Evolutionary conservation across 2,329 filamentous ascomycete genomes (phyloP).

Genomic region (Alternaria angustiovoidea): DNA sequence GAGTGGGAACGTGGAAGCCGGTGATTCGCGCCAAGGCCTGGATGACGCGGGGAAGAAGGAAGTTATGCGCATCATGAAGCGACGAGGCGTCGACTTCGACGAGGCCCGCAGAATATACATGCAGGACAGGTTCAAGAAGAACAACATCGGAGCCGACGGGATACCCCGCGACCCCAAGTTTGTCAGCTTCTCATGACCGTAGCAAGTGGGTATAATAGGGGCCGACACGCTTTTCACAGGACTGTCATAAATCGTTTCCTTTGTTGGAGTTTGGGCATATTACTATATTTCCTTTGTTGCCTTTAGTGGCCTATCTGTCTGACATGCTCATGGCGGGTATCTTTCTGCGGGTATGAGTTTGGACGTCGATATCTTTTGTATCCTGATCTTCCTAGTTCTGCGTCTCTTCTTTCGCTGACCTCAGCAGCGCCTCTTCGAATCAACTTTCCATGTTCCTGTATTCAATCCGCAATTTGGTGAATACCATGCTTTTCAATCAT

Average conservation of each 20-base stretch:
- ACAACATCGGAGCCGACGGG: conserved; percentile 89
- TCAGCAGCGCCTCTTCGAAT: conserved; percentile 6
- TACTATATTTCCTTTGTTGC: conserved; percentile 19
- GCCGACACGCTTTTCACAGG: not conserved
- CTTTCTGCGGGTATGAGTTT: conserved; percentile 7
- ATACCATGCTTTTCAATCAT: not conserved
- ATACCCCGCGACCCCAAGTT: conserved; percentile 92
- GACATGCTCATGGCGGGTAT: conserved; percentile 5
- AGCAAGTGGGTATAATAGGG: not conserved
- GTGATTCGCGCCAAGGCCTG: conserved; percentile 80
- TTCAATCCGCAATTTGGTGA: not conserved
- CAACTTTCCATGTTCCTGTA: not conserved
- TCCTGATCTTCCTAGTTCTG: conserved; percentile 4
- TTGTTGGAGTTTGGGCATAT: conserved; percentile 11
- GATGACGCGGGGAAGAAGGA: conserved; percentile 82
- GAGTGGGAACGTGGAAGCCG: conserved; percentile 76
- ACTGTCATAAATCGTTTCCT: conserved; percentile 12
- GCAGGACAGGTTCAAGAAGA: conserved; percentile 83
- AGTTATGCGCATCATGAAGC: conserved; percentile 91
- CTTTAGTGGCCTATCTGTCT: conserved; percentile 8
- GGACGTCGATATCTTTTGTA: conserved; percentile 5
- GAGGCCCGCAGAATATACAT: conserved; percentile 88
- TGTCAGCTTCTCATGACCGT: conserved; percentile 78
- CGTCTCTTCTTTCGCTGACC: conserved; percentile 5
- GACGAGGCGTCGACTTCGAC: conserved; percentile 81